Conservation (phyloP, 192 early-diverging fungal genomes). For the Rhizophagus sp. region DNA sequence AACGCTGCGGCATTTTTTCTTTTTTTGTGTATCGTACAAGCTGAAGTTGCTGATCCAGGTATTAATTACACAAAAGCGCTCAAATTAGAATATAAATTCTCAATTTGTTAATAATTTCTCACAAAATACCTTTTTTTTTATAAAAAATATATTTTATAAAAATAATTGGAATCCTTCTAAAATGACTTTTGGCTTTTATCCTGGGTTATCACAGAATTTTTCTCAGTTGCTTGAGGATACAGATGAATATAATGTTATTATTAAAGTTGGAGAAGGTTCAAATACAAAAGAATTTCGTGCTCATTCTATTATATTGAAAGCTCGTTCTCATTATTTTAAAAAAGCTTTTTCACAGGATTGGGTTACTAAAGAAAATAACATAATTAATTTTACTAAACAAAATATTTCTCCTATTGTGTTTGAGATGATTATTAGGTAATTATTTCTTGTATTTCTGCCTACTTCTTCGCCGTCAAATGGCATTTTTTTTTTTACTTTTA, state of each 20-base stretch:
- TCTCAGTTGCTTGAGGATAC: conserved; percentile 12
- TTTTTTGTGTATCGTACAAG: no score
- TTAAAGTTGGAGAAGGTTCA: conserved; percentile 1
- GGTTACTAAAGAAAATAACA: not conserved
- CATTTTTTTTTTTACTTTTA: no score
- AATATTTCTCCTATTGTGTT: conserved; percentile 25
- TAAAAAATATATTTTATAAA: no score
- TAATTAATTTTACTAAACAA: conserved; percentile 21
- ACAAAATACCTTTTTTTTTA: no score
- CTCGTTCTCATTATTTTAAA: conserved; percentile 11
- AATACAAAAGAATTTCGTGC: conserved; percentile 15
- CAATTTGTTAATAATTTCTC: no score
- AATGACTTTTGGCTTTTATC: not conserved
- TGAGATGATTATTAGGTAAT: conserved; percentile 15
- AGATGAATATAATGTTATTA: conserved; percentile 24
- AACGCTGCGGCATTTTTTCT: no score
- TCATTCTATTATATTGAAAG: conserved; percentile 16
- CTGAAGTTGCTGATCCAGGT: no score
- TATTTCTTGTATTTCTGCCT: not conserved
- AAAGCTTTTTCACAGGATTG: not conserved
- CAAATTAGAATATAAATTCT: no score
- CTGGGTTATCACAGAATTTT: not conserved
- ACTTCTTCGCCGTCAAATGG: no score
- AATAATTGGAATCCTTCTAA: not conserved
- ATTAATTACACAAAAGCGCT: no score